These are phyloP conservation scores for Diutina neorugosa DNA, from an alignment of 1,139 yeast species.

Conservation along the genomic window DNA sequence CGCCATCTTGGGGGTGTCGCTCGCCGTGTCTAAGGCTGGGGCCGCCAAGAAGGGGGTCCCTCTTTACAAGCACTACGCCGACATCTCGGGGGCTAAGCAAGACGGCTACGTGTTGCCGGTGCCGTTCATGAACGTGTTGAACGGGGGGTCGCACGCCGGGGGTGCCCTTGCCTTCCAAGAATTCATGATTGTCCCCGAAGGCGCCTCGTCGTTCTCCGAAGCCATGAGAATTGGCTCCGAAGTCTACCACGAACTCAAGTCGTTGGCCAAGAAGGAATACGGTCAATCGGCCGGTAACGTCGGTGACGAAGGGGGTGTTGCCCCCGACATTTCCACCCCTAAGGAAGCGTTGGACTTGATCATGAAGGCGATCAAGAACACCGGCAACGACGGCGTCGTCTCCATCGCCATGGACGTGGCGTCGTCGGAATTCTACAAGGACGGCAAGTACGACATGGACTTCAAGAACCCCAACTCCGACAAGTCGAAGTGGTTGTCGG, in stretches of 20 bases:
- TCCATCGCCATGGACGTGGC: slow-evolving; percentile 91
- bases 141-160: slow-evolving; percentile 99
- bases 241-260: slow-evolving; percentile 90
- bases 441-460: slow-evolving; percentile 92
- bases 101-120: slow-evolving; percentile 79
- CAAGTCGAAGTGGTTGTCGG: slow-evolving; percentile 77
- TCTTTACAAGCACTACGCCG: slow-evolving; percentile 75
- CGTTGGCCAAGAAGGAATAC: slow-evolving; percentile 81
- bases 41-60: slow-evolving; percentile 86
- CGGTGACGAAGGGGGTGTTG: slow-evolving; percentile 99
- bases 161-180: slow-evolving; percentile 98
- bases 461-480: slow-evolving; percentile 93
- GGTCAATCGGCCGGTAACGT: slow-evolving; percentile 98
- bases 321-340: slow-evolving; percentile 88
- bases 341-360: slow-evolving; percentile 93
- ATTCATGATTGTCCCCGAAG: slow-evolving; percentile 94
- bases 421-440: slow-evolving; percentile 91
- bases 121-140: slow-evolving; percentile 94
- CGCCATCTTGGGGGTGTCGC: slow-evolving; percentile 89
- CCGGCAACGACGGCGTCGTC: slow-evolving; percentile 89
- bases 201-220: slow-evolving; percentile 78
- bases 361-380: slow-evolving; percentile 70
- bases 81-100: slow-evolving; percentile 43
- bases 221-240: slow-evolving; percentile 93
- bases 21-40: slow-evolving; percentile 89